A percentile compares a stretch with the other conserved stretches of the same genome.
phyloP scores from a whole-genome alignment of 176 grass and related monocot genomes.

The Saccharum officinarum region DNA sequence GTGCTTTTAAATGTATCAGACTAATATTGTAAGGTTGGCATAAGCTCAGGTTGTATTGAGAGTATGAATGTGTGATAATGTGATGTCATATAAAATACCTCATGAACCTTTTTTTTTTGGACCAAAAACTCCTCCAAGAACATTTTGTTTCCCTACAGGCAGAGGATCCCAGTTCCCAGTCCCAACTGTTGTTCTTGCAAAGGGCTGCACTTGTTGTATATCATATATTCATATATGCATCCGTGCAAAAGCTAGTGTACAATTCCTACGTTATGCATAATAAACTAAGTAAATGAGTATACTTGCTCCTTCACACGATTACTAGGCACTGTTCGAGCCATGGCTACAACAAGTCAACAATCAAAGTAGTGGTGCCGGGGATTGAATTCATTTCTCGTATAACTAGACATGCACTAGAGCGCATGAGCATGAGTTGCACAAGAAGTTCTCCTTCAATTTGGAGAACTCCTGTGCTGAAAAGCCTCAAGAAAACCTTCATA shows the following conservation, averaged over 20 bases:
- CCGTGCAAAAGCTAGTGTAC: neutral
- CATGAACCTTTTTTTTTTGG: neutral
- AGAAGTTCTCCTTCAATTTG: neutral
- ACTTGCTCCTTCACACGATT: no score
- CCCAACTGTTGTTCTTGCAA: neutral
- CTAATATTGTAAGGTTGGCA: neutral
- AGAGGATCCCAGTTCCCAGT: no score
- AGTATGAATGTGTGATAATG: neutral
- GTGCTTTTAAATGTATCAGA: neutral
- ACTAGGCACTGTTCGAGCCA: no score
- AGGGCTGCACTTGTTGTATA: neutral
- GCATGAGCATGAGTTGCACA: neutral
- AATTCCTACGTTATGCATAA: neutral
- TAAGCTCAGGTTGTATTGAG: neutral
- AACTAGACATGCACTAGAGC: no score
- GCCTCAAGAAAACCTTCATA: neutral
- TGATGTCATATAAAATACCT: neutral
- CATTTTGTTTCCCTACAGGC: neutral
- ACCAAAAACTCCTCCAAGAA: neutral
- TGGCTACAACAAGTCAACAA: no score
- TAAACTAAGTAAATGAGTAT: neutral
- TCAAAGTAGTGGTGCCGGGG: neutral
- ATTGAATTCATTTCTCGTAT: neutral
- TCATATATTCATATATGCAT: neutral
- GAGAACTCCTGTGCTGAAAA: neutral